phyloP scores from a whole-genome alignment of 1,284 basidiomycete species.

The Puccinia hordei region DNA sequence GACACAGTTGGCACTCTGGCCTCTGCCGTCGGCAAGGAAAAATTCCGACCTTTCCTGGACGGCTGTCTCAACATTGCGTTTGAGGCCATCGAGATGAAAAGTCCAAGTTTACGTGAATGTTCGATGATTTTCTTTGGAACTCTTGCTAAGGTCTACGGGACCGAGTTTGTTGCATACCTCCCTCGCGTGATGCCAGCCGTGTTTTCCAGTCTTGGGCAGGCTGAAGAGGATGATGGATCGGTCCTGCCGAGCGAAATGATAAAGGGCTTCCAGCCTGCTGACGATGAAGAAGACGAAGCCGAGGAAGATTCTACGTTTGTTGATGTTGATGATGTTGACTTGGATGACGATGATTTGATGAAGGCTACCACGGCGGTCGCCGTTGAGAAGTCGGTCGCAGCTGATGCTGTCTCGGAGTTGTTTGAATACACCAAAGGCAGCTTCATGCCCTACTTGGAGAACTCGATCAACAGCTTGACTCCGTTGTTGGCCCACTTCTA shows the following conservation, averaged over 20 bases:
- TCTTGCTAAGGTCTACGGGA: slow-evolving; percentile 92
- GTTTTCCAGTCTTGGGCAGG: slow-evolving; percentile 79
- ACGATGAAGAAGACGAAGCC: slow-evolving; percentile 58
- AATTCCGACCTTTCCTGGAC: slow-evolving; percentile 92
- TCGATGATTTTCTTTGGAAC: slow-evolving; percentile 98
- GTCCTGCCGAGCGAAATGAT: slow-evolving; percentile 52
- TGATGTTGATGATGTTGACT: slow-evolving; percentile 66
- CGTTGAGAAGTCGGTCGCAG: no score
- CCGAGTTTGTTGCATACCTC: slow-evolving; percentile 88
- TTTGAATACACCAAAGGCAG: slow-evolving; percentile 55
- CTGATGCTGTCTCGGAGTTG: no score
- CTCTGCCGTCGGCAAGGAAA: slow-evolving; percentile 91
- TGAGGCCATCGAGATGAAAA: slow-evolving; percentile 82
- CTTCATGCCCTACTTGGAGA: slow-evolving; percentile 79
- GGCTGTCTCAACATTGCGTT: slow-evolving; percentile 96
- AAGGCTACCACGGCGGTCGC: slow-evolving; percentile 75
- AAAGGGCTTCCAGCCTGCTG: slow-evolving; percentile 71
- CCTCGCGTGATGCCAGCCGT: slow-evolving; percentile 83
- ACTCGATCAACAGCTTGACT: slow-evolving; percentile 77
- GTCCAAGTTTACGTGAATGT: slow-evolving; percentile 86
- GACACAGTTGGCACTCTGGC: slow-evolving; percentile 98
- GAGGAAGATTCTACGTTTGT: slow-evolving; percentile 65
- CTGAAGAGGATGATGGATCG: slow-evolving; percentile 58
- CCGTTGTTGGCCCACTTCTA: slow-evolving; percentile 81
- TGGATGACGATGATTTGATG: slow-evolving; percentile 73